Conservation (phyloP, 352 stramenopile species). For the Blastocystis hominis region DNA sequence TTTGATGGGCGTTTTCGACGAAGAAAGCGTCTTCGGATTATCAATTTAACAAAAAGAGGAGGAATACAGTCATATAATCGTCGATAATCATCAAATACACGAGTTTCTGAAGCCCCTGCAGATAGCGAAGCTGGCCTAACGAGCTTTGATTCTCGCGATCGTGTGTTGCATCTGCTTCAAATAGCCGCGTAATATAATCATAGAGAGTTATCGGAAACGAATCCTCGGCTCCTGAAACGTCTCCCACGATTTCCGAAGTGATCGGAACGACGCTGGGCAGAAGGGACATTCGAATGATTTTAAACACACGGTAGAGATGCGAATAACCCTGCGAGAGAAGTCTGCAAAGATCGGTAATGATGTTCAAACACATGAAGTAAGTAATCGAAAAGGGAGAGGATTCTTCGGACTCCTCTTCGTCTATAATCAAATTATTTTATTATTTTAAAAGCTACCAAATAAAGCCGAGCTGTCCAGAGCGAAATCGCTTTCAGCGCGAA, state of each 20-base stretch:
- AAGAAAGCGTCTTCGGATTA: background rate
- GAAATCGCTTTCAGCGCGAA: background rate
- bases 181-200: background rate
- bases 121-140: background rate
- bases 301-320: constrained; percentile 35
- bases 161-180: background rate
- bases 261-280: background rate
- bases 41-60: background rate
- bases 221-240: background rate
- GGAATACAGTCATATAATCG: constrained; percentile 2
- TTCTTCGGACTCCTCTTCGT: background rate
- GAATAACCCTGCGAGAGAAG: constrained; percentile 28
- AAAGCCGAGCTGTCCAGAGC: background rate
- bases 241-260: background rate
- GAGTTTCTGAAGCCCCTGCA: constrained; percentile 45
- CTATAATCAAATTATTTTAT: background rate
- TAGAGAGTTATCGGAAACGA: background rate
- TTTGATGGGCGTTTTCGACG: background rate
- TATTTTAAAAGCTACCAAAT: background rate
- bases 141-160: background rate
- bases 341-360: constrained; percentile 26
- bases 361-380: constrained; percentile 13
- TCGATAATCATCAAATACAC: constrained; percentile 56
- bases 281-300: background rate
- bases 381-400: background rate